Percentiles rank a stretch among this genome's conserved stretches.
Conservation (phyloP, 768 basidiomycete species). For the Naganishia kalamii region DNA sequence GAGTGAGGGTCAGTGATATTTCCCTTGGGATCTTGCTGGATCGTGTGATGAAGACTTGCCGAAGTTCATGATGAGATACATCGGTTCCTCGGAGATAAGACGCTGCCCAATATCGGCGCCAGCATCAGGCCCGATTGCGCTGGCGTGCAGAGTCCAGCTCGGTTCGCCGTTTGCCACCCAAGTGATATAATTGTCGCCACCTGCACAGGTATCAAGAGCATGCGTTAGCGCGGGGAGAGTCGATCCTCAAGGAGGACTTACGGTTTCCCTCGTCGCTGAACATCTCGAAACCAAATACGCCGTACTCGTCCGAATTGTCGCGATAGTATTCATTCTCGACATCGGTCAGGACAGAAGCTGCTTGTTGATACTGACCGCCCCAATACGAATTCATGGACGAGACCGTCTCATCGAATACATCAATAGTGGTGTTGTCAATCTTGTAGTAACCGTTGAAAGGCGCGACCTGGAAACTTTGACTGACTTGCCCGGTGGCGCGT, state of each 20-base stretch:
- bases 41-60: constrained; percentile 58
- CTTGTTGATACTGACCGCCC: constrained; percentile 53
- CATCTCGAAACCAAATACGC: constrained; percentile 48
- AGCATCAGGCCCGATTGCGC: constrained; percentile 60
- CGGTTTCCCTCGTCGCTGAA: too few relatives aligned
- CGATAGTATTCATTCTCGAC: constrained; percentile 42
- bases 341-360: constrained; percentile 51
- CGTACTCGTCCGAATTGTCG: constrained; percentile 31
- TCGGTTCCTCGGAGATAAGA: constrained; percentile 73
- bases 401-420: constrained; percentile 42
- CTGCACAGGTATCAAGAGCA: too few relatives aligned
- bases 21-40: neutral
- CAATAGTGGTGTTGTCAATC: constrained; percentile 43
- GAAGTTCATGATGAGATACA: constrained; percentile 77
- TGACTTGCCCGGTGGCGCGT: constrained; percentile 52
- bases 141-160: constrained; percentile 54
- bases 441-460: constrained; percentile 54
- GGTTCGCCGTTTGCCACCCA: constrained; percentile 41
- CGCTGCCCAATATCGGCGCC: constrained; percentile 60
- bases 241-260: too few relatives aligned
- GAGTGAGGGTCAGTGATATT: neutral
- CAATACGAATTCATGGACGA: constrained; percentile 48
- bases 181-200: constrained; percentile 40
- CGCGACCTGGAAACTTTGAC: constrained; percentile 71
- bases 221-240: too few relatives aligned